phyloP scores from a whole-genome alignment of 139 green algal genomes.

The Spirogloea muscicola region DNA sequence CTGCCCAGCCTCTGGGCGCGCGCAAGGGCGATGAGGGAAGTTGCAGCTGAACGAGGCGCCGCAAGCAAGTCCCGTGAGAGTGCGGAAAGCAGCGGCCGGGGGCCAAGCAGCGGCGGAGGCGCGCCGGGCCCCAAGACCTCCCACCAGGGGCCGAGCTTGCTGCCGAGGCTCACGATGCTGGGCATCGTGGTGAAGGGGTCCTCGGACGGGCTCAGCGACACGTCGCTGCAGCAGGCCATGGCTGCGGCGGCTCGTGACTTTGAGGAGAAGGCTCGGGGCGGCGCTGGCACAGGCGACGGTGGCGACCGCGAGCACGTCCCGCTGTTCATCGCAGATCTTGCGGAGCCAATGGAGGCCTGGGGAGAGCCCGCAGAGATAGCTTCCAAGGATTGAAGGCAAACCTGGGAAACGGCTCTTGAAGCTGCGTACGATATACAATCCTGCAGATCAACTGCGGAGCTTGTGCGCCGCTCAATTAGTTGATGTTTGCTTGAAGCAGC shows the following conservation, averaged over 20 bases:
- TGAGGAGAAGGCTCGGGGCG: not conserved
- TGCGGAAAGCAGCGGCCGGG: not conserved
- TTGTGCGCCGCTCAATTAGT: no score
- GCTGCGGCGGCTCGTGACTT: slow-evolving; percentile 11
- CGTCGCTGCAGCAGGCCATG: slow-evolving; percentile 12
- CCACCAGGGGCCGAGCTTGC: not conserved
- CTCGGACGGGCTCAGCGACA: not conserved
- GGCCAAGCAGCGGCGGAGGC: not conserved
- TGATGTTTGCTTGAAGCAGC: no score
- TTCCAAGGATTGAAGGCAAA: no score
- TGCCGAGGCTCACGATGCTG: slow-evolving; percentile 7
- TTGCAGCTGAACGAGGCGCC: no score
- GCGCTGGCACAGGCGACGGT: not conserved
- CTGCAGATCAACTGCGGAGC: no score
- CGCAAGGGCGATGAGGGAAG: no score
- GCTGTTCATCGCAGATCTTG: slow-evolving; percentile 18
- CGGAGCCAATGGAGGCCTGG: slow-evolving; percentile 5
- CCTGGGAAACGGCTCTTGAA: no score
- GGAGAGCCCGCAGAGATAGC: no score
- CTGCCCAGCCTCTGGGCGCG: no score
- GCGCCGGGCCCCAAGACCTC: not conserved
- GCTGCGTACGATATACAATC: no score
- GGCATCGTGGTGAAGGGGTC: slow-evolving; percentile 1
- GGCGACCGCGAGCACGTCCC: not conserved
- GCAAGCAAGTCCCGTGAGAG: no score